These are phyloP conservation scores for Cyclotella cryptica DNA, from an alignment of 108 stramenopile species.

Conservation along the genomic window DNA sequence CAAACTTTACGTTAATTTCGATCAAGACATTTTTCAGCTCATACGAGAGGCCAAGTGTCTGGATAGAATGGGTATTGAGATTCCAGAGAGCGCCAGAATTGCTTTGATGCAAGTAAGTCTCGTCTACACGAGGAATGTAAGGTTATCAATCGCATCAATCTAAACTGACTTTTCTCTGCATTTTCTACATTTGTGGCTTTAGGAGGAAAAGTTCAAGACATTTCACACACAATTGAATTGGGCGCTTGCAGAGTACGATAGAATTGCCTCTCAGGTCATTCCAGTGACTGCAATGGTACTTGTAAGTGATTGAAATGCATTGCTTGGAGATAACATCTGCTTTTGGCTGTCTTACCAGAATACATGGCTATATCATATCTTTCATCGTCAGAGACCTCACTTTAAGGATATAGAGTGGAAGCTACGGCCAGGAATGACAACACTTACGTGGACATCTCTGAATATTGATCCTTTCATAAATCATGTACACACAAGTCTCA, in stretches of 20 bases:
- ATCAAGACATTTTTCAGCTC: constrained; percentile 91
- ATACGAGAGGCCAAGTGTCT: constrained; percentile 92
- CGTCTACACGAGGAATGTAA: not conserved
- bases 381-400: constrained; percentile 59
- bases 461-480: constrained; percentile 92
- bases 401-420: constrained; percentile 95
- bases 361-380: not conserved
- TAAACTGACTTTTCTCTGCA: not conserved
- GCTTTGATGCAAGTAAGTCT: constrained; percentile 74
- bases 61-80: constrained; percentile 91
- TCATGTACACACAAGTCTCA: constrained; percentile 78
- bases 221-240: constrained; percentile 88
- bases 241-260: constrained; percentile 89
- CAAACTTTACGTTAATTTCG: constrained; percentile 93
- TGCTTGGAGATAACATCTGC: not conserved
- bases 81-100: constrained; percentile 90
- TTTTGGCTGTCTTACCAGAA: not conserved
- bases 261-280: constrained; percentile 82
- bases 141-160: not conserved
- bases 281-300: constrained; percentile 87
- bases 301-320: constrained; percentile 22
- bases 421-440: constrained; percentile 93
- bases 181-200: not conserved
- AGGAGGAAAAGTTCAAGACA: constrained; percentile 90
- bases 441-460: constrained; percentile 94